Conservation (phyloP, 345 rosid species). For the Citropsis articulata region DNA sequence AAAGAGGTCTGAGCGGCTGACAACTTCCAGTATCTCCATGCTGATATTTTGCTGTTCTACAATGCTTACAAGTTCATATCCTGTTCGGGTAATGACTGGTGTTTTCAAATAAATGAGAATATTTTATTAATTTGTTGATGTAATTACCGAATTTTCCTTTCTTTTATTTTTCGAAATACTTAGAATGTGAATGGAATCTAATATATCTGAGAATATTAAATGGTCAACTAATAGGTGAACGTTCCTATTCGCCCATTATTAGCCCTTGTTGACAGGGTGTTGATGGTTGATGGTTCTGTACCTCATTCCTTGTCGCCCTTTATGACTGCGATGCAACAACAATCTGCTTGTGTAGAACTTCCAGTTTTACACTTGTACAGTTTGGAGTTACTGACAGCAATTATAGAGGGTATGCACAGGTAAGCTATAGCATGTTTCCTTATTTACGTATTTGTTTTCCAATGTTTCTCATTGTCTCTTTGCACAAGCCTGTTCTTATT, state of each 20-base stretch:
- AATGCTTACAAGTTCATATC: constrained; percentile 68
- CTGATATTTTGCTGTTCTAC: constrained; percentile 60
- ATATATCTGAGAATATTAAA: constrained; percentile 6
- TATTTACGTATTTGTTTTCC: neutral
- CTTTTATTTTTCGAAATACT: neutral
- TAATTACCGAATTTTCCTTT: neutral
- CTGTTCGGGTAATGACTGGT: constrained; percentile 55
- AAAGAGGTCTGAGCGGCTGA: constrained; percentile 45
- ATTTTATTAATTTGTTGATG: neutral
- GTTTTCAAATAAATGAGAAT: neutral
- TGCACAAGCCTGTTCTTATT: neutral
- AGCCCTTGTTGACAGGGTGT: constrained; percentile 77
- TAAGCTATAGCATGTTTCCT: constrained; percentile 14
- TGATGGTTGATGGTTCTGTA: constrained; percentile 74
- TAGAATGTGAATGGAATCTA: neutral
- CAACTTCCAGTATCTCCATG: constrained; percentile 43
- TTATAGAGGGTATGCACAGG: constrained; percentile 74
- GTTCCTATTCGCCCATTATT: constrained; percentile 61
- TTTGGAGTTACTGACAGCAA: constrained; percentile 62
- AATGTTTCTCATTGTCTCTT: neutral
- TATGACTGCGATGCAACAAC: constrained; percentile 69
- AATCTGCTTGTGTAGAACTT: constrained; percentile 72
- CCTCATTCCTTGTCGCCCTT: constrained; percentile 42
- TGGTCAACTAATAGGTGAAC: constrained; percentile 42
- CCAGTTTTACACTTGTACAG: constrained; percentile 59